Conservation (phyloP, 23 red algal species). For the Gracilaria vermiculophylla region DNA sequence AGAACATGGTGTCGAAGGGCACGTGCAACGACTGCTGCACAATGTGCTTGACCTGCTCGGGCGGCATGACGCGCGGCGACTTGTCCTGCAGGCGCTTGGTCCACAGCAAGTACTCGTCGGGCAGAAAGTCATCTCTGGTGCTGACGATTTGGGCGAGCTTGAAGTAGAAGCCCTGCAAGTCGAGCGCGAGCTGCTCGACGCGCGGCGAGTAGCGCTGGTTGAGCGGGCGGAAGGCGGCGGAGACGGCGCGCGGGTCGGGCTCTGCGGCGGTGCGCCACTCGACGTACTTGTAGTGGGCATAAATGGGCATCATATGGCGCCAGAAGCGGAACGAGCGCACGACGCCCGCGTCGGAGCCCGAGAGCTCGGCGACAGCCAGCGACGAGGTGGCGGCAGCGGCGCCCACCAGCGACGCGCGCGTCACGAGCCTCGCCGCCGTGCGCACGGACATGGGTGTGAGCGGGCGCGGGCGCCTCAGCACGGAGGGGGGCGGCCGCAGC, state of each 20-base stretch:
- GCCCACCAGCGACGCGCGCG: conserved; percentile 18
- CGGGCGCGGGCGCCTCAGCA: background rate
- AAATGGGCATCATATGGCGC: conserved; percentile 57
- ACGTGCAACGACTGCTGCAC: conserved; percentile 34
- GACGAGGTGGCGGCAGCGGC: conserved; percentile 12
- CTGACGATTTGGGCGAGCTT: conserved; percentile 77
- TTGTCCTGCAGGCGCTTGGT: conserved; percentile 78
- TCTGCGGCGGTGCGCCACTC: conserved; percentile 27
- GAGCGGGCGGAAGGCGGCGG: conserved; percentile 38
- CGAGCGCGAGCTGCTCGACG: conserved; percentile 39
- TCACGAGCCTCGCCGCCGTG: background rate
- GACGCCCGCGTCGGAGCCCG: conserved; percentile 48
- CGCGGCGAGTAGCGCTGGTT: conserved; percentile 67
- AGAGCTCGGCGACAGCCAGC: conserved; percentile 46
- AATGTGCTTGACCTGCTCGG: conserved; percentile 21
- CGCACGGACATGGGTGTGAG: background rate
- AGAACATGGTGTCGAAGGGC: conserved; percentile 52
- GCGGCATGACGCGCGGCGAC: conserved; percentile 49
- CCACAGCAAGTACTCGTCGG: conserved; percentile 71
- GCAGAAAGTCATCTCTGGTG: conserved; percentile 81
- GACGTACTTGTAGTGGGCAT: conserved; percentile 66
- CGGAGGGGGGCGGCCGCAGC: too few relatives aligned
- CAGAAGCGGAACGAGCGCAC: conserved; percentile 74
- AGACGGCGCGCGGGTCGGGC: conserved; percentile 3
- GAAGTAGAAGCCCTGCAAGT: conserved; percentile 79